Evolutionary conservation across 2,329 filamentous ascomycete genomes (phyloP).

Genomic region (Blastomyces emzantsi): DNA sequence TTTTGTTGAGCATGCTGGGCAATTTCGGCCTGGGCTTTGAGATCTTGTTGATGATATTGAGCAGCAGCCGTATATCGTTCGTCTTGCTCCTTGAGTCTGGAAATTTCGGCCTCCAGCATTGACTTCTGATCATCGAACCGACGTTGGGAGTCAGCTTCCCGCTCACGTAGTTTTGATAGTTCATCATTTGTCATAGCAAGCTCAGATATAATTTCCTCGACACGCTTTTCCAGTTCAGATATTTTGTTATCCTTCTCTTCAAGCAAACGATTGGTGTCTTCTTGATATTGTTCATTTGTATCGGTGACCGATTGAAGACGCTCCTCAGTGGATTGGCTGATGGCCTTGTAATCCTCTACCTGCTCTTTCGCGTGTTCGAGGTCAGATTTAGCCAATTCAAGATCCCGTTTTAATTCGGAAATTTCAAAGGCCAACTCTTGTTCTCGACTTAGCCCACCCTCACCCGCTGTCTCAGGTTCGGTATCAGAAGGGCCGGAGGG

Average conservation of each 20-base stretch:
- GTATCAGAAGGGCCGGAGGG: constrained; percentile 36
- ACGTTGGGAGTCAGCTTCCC: constrained; percentile 63
- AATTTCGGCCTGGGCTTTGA: constrained; percentile 89
- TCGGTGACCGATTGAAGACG: constrained; percentile 69
- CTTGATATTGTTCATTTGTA: constrained; percentile 76
- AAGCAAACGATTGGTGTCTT: constrained; percentile 69
- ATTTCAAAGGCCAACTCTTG: constrained; percentile 79
- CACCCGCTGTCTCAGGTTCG: constrained; percentile 41
- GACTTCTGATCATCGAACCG: constrained; percentile 75
- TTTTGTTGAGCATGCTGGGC: constrained; percentile 87
- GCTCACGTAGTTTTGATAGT: constrained; percentile 67
- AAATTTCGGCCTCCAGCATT: constrained; percentile 67
- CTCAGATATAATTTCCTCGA: constrained; percentile 76
- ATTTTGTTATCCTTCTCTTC: constrained; percentile 71
- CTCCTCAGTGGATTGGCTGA: constrained; percentile 81
- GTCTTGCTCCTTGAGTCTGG: constrained; percentile 72
- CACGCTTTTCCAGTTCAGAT: constrained; percentile 68
- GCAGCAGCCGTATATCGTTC: constrained; percentile 70
- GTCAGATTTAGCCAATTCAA: constrained; percentile 72
- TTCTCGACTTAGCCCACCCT: constrained; percentile 53
- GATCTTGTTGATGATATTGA: constrained; percentile 79
- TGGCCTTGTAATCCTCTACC: constrained; percentile 77
- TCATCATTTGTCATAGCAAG: constrained; percentile 73
- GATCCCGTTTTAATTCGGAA: constrained; percentile 74
- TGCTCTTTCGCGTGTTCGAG: constrained; percentile 73